Evolutionary conservation across 148 eudicot genomes (phyloP).

Genomic region (Hydrangea macrophylla): DNA sequence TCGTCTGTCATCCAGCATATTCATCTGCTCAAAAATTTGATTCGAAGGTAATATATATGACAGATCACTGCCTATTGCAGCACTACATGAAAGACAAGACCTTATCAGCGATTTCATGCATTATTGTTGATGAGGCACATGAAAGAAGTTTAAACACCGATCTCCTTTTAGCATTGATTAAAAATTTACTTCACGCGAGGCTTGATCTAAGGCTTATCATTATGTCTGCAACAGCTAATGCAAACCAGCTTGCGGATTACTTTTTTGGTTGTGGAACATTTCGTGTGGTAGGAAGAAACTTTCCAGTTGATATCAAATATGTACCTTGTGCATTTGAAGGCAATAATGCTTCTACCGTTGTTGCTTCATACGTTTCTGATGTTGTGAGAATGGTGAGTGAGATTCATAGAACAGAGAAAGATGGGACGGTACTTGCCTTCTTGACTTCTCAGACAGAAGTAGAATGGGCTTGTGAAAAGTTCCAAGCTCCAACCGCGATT

Average conservation of each 20-base stretch:
- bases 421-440: slow-evolving; percentile 86
- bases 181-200: slow-evolving; percentile 60
- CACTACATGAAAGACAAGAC: slow-evolving; percentile 67
- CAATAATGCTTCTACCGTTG: slow-evolving; percentile 26
- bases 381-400: slow-evolving; percentile 61
- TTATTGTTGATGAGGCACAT: slow-evolving; percentile 95
- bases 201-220: slow-evolving; percentile 77
- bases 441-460: slow-evolving; percentile 89
- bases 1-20: slow-evolving; percentile 46
- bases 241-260: slow-evolving; percentile 70
- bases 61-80: slow-evolving; percentile 91
- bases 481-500: slow-evolving; percentile 37
- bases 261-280: slow-evolving; percentile 70
- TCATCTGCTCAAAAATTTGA: slow-evolving; percentile 40
- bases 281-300: slow-evolving; percentile 72
- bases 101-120: slow-evolving; percentile 66
- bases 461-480: slow-evolving; percentile 88
- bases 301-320: slow-evolving; percentile 78
- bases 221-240: slow-evolving; percentile 97
- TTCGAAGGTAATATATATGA: slow-evolving; percentile 59
- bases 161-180: slow-evolving; percentile 77
- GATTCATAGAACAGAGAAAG: slow-evolving; percentile 63
- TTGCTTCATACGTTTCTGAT: slow-evolving; percentile 57
- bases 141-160: slow-evolving; percentile 94
- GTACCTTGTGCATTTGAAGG: slow-evolving; percentile 44